These are phyloP conservation scores for Trichaptum fuscoviolaceum DNA, from an alignment of 768 basidiomycete genomes.

Conservation along the genomic window DNA sequence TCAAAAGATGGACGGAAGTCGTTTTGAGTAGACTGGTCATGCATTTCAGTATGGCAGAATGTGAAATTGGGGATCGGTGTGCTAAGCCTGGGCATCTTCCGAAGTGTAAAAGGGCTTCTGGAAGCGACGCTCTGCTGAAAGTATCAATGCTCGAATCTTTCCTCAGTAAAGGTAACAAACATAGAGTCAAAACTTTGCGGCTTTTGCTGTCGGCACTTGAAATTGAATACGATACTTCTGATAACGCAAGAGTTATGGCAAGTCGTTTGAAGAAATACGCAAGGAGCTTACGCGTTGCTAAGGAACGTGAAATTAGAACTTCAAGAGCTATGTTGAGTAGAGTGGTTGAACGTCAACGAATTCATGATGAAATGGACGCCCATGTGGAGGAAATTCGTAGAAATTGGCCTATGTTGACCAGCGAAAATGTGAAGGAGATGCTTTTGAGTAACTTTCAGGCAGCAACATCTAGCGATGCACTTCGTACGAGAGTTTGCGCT, in stretches of 20 bases:
- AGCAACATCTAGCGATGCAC: background rate
- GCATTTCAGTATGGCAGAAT: too few relatives aligned
- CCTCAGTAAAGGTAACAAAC: too few relatives aligned
- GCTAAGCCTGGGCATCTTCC: too few relatives aligned
- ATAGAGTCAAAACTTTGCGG: too few relatives aligned
- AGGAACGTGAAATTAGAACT: background rate
- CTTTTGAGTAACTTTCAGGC: background rate
- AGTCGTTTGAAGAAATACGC: background rate
- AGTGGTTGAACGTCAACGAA: background rate
- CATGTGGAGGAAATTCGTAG: background rate
- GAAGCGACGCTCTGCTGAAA: too few relatives aligned
- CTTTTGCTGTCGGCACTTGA: too few relatives aligned
- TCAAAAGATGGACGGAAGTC: too few relatives aligned
- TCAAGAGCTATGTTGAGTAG: background rate
- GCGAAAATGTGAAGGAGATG: background rate
- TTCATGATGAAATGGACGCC: background rate
- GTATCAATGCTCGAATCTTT: too few relatives aligned
- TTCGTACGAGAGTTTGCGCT: background rate
- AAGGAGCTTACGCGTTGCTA: background rate
- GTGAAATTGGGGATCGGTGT: too few relatives aligned
- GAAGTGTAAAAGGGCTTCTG: too few relatives aligned
- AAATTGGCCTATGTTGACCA: background rate
- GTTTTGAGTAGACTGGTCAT: too few relatives aligned
- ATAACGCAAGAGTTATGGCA: background rate
- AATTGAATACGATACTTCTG: background rate